These are phyloP conservation scores for Penicillium malachiteum DNA, from an alignment of 495 filamentous ascomycete species.

Conservation along the genomic window DNA sequence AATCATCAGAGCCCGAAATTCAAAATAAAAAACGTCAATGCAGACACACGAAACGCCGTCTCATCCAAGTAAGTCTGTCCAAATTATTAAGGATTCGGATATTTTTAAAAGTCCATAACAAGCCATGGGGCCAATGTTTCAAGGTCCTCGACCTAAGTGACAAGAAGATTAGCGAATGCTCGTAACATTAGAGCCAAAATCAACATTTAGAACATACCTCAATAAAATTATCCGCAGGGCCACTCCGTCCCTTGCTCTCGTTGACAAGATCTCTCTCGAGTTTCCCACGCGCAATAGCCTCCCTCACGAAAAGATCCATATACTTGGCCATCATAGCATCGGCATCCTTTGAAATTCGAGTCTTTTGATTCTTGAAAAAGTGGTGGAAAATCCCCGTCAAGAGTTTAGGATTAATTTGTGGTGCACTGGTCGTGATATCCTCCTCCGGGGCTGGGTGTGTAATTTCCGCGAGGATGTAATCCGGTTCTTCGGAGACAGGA, in stretches of 20 bases:
- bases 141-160: constrained; percentile 60
- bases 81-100: too few relatives aligned
- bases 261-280: constrained; percentile 58
- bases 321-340: constrained; percentile 79
- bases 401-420: constrained; percentile 69
- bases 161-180: not conserved
- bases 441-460: constrained; percentile 27
- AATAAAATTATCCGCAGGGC: constrained; percentile 59
- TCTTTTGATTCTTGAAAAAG: constrained; percentile 68
- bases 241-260: constrained; percentile 26
- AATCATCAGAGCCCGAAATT: constrained; percentile 9
- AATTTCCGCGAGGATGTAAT: constrained; percentile 50
- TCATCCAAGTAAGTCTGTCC: not conserved
- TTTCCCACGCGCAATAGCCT: constrained; percentile 81
- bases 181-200: not conserved
- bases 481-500: constrained; percentile 34
- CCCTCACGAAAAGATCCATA: constrained; percentile 87
- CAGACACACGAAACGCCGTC: constrained; percentile 13
- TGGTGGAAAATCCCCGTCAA: constrained; percentile 74
- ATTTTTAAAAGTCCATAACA: constrained; percentile 72
- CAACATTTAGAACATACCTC: constrained; percentile 56
- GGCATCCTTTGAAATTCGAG: constrained; percentile 76
- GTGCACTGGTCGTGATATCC: constrained; percentile 38
- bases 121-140: constrained; percentile 90
- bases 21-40: constrained; percentile 2